Evolutionary conservation across 106 monocot genomes (phyloP).

Genomic region (Chionographis japonica): DNA sequence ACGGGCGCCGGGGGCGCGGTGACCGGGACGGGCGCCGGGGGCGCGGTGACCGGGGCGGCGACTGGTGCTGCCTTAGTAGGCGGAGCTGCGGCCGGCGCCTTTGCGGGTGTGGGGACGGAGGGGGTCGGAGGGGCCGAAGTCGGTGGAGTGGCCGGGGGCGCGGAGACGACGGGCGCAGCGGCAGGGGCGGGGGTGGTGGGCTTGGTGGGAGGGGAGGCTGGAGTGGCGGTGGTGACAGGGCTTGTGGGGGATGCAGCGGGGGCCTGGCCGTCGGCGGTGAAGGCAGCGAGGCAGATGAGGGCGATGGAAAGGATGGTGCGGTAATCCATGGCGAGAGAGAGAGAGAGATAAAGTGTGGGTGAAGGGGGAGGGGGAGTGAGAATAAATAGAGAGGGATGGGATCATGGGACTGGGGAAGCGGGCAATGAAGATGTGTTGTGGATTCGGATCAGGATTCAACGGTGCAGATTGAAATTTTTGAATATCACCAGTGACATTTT

Average conservation of each 20-base stretch:
- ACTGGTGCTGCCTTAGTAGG: not conserved
- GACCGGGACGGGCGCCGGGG: not conserved
- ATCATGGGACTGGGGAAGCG: not conserved
- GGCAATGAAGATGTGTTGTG: not conserved
- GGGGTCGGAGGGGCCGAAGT: not conserved
- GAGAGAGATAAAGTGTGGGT: not conserved
- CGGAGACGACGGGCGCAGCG: not conserved
- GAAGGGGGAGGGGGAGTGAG: not conserved
- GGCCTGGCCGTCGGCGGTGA: not conserved
- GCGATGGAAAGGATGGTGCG: not conserved
- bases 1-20: not conserved
- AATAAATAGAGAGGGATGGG: not conserved
- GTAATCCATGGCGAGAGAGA: not conserved
- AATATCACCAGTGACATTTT: too few species aligned
- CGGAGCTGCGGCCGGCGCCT: slow-evolving; percentile 2
- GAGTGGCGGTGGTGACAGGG: not conserved
- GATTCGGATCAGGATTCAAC: not conserved
- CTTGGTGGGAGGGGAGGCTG: not conserved
- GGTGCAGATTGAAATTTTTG: too few species aligned
- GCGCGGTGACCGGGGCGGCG: not conserved
- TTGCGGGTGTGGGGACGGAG: not conserved
- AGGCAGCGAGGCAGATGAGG: slow-evolving; percentile 9
- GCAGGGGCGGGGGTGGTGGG: not conserved
- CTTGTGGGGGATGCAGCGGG: slow-evolving; percentile 7
- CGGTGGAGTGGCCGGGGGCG: not conserved